Evolutionary conservation across 768 basidiomycete species (phyloP), one percentile per base, ranked within the genome.

Genomic region (Mycena chlorophos): DNA sequence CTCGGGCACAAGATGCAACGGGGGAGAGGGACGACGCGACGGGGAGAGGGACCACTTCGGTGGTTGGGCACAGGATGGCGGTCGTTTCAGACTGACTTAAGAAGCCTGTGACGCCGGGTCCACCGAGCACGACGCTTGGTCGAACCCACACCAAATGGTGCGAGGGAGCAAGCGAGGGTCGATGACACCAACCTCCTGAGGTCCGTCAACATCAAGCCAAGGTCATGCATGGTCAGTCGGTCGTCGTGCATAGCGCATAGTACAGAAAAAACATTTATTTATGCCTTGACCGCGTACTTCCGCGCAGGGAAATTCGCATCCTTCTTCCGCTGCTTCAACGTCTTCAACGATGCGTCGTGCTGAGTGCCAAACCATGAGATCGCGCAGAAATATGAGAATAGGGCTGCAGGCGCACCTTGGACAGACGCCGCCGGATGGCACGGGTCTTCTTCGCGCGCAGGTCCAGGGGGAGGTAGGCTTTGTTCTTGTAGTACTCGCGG

Each of bases 401-500:
- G n/a, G 3, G 14, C 30, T 17, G 12, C 4, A 8, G 8, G 69
- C 85, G 54, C 57, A 92, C 93, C 80, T 88, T 87, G 65, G 93
- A 94, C 77, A 99, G 75, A 71, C 94, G 85, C 77, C 95, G 84
- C 71, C 97, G 86, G 81, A 99, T 98, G 38, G 97, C 97, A 66
- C 97, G 89, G 60, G 97, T 99, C 87, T 89, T 95, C 89, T 98
- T 99, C 63, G 86, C 74, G 63, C 97, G 91, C 70, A 99, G 89
- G 81, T 99, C 97, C 64, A 98, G 93, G 61, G 97, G 97, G 63
- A 91, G 79, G 78, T 91, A 91, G 71, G 92, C 95, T 86, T 96
- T 96, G 74, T 80, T 77, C 84, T 96, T 96, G 91, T 98, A 98
- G 81, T 87, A 94, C 74, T 98, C 95, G 53, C 93, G 91, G 64